Base-by-base conservation (phyloP, 768 basidiomycete species). In the Hydnomerulius pinastri region DNA sequence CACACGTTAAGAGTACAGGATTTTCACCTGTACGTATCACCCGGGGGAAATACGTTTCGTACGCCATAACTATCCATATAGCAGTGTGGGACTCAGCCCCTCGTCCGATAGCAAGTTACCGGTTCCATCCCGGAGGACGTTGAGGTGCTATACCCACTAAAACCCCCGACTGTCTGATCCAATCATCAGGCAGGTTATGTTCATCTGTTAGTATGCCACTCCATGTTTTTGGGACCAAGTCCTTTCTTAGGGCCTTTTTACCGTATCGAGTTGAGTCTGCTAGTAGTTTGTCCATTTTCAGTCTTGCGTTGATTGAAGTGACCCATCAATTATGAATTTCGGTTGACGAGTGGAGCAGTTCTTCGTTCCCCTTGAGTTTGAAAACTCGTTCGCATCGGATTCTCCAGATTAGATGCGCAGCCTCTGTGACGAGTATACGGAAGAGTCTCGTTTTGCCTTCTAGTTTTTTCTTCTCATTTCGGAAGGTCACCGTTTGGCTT, bases 341-440 rank as follows among this genome's bases (percentile, higher is more conserved):
- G n/a, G n/a, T n/a, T n/a, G n/a, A n/a, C n/a, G n/a, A n/a, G n/a
- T n/a, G n/a, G n/a, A n/a, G n/a, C n/a, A n/a, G n/a, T n/a, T n/a
- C n/a, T n/a, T n/a, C n/a, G n/a, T n/a, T n/a, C n/a, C n/a, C n/a
- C n/a, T n/a, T n/a, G n/a, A n/a, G n/a, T n/a, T n/a, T n/a, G n/a
- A n/a, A n/a, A n/a, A n/a, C 30, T 32, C 30, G 30, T 15, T 60
- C 53, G 24, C 52, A 53, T n/a, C 63, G 20, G 1, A 60, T 17
- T 12, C 45, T 55, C 63, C 61, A 64, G 4, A 62, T 58, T 5
- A 62, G 39, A 32, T 62, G 49, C 0, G 58, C 61, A 0, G 63
- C 51, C 24, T 60, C 51, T 0, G 61, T 5, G 6, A 64, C 48
- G 0, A 64, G 42, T 6, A 60, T 60, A 3, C 44, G 36, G 37